A percentile compares a stretch with the other conserved stretches of the same genome.
These are phyloP conservation scores for Pythium brachiatum DNA, from an alignment of 352 stramenopile genomes.

Conservation along the genomic window DNA sequence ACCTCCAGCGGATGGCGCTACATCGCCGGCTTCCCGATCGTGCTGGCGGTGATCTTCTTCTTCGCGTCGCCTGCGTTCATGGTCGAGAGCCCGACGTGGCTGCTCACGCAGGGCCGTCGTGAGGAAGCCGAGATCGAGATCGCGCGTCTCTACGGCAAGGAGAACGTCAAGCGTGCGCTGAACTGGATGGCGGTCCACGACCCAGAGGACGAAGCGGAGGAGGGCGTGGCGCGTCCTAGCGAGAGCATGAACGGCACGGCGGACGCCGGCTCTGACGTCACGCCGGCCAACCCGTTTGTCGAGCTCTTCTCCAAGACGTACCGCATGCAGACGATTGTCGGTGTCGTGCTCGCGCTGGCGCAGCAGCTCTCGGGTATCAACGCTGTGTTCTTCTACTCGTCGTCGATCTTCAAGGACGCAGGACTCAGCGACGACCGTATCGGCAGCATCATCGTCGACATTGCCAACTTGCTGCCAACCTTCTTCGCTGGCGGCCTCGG, in stretches of 20 bases:
- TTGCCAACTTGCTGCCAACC: conserved; percentile 43
- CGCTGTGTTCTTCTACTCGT: conserved; percentile 53
- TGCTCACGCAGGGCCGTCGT: conserved; percentile 31
- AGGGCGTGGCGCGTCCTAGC: conserved; percentile 10
- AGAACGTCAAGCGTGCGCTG: conserved; percentile 32
- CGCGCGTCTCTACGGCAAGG: conserved; percentile 28
- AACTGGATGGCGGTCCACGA: conserved; percentile 32
- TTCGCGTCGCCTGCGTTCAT: conserved; percentile 37
- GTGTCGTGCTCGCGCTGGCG: conserved; percentile 35
- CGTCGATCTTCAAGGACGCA: conserved; percentile 36
- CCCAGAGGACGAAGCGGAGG: conserved; percentile 22
- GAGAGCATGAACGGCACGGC: conserved; percentile 13
- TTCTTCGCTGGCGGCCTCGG: conserved; percentile 37
- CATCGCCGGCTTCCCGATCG: conserved; percentile 53
- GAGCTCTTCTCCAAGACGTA: conserved; percentile 37
- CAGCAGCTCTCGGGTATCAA: conserved; percentile 68
- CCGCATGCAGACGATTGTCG: conserved; percentile 41
- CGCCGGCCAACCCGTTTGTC: conserved; percentile 16
- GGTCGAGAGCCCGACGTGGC: conserved; percentile 42
- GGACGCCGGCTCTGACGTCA: conserved; percentile 12
- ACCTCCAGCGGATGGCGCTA: conserved; percentile 51
- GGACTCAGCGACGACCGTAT: conserved; percentile 39
- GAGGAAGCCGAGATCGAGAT: conserved; percentile 31
- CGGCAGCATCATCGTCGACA: conserved; percentile 38
- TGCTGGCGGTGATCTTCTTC: conserved; percentile 44